Conservation (phyloP, 495 filamentous ascomycete genomes). For the Amniculicola lignicola region DNA sequence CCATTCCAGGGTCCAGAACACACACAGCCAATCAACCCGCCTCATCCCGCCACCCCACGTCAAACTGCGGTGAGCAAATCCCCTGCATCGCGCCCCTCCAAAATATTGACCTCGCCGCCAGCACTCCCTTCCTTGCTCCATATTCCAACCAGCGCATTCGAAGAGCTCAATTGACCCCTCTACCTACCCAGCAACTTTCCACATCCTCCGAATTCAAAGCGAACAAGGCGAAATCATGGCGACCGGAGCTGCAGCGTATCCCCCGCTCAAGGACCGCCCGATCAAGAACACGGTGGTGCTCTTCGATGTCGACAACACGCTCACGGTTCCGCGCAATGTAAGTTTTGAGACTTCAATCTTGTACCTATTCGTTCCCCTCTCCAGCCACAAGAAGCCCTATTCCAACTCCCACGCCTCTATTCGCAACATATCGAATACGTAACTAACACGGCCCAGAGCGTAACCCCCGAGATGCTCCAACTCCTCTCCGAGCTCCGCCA, state of each 20-base stretch:
- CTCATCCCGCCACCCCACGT: slow-evolving; percentile 3
- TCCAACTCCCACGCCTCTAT: not conserved
- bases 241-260: slow-evolving; percentile 56
- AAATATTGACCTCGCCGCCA: not conserved
- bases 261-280: slow-evolving; percentile 74
- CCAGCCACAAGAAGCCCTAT: too few relatives aligned
- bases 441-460: slow-evolving; percentile 46
- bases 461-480: slow-evolving; percentile 74
- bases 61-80: slow-evolving; percentile 17
- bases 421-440: not conserved
- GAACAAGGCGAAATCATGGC: slow-evolving; percentile 30
- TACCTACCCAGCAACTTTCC: not conserved
- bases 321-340: slow-evolving; percentile 74
- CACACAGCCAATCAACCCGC: not conserved
- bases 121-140: not conserved
- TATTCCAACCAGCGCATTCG: too few relatives aligned
- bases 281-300: slow-evolving; percentile 86
- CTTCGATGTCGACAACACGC: slow-evolving; percentile 90
- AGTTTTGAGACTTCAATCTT: slow-evolving; percentile 32
- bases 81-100: slow-evolving; percentile 7
- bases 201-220: not conserved
- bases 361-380: not conserved
- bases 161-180: not conserved
- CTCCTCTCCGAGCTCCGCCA: slow-evolving; percentile 76
- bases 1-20: slow-evolving; percentile 8